Conservation (phyloP, 1,284 basidiomycete species). For the Polyporus tsugae region DNA sequence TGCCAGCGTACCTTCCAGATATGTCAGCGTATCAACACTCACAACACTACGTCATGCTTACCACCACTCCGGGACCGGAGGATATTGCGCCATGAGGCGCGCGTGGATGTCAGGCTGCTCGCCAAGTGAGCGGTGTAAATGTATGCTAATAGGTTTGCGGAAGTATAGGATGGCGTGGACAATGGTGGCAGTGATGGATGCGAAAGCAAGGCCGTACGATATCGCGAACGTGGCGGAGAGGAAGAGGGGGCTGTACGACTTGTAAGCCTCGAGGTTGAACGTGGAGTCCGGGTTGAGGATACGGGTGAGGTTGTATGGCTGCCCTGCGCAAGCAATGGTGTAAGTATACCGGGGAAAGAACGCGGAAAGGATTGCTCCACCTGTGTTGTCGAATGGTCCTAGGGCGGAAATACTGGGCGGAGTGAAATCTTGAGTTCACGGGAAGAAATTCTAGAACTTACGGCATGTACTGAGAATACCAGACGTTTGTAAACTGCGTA, state of each 20-base stretch:
- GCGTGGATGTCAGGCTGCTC: constrained; percentile 90
- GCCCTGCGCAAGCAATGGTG: constrained; percentile 20
- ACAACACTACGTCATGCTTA: constrained; percentile 28
- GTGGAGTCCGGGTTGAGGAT: constrained; percentile 68
- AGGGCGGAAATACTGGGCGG: constrained; percentile 57
- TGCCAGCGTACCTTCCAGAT: constrained; percentile 33
- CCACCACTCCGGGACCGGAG: constrained; percentile 55
- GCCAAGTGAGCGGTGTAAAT: constrained; percentile 62
- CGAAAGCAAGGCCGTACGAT: constrained; percentile 63
- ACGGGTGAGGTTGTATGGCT: constrained; percentile 69
- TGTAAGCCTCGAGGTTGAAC: constrained; percentile 74
- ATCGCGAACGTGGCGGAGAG: constrained; percentile 71
- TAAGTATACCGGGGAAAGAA: background rate
- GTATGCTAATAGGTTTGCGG: constrained; percentile 74
- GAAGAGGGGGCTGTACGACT: constrained; percentile 85
- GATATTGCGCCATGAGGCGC: constrained; percentile 81
- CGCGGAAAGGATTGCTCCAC: constrained; percentile 38
- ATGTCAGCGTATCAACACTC: background rate
- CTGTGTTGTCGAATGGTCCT: constrained; percentile 69
- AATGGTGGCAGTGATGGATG: constrained; percentile 71
- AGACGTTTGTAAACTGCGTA: constrained; percentile 61
- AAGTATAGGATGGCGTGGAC: constrained; percentile 84
- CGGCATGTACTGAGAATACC: constrained; percentile 63
- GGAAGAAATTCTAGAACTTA: constrained; percentile 18
- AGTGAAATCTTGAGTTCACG: background rate